phyloP scores from a whole-genome alignment of 208 protist genomes.

The Acanthamoeba culbertsoni region DNA sequence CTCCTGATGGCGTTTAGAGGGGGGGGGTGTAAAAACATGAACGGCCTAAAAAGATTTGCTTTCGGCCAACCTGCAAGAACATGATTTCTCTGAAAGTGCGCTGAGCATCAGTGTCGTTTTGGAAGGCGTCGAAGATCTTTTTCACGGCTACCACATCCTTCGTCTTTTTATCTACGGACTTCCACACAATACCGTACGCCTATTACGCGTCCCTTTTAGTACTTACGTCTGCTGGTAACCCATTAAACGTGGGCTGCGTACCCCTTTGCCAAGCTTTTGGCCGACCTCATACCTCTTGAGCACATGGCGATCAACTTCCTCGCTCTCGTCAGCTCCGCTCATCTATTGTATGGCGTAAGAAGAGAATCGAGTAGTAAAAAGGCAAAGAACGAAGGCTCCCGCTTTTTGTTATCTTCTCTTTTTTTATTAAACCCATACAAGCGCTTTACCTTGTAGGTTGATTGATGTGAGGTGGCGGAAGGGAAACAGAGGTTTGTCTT shows the following conservation, averaged over 20 bases:
- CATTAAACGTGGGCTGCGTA: background rate
- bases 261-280: slow-evolving; percentile 92
- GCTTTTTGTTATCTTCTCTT: background rate
- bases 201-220: too few relatives aligned
- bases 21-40: too few relatives aligned
- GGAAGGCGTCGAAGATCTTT: slow-evolving; percentile 94
- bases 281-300: slow-evolving; percentile 92
- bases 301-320: slow-evolving; percentile 92
- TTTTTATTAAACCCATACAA: too few relatives aligned
- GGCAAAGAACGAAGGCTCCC: too few relatives aligned
- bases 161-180: slow-evolving; percentile 91
- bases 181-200: slow-evolving; percentile 95
- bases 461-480: too few relatives aligned
- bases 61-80: slow-evolving; percentile 92
- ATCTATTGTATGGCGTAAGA: background rate
- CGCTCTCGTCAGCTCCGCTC: slow-evolving; percentile 34
- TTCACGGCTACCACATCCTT: slow-evolving; percentile 92
- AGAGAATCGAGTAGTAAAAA: background rate
- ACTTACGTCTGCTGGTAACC: background rate
- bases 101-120: slow-evolving; percentile 86
- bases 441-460: too few relatives aligned
- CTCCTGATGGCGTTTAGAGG: too few relatives aligned
- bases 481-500: too few relatives aligned
- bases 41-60: too few relatives aligned
- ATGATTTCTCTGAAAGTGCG: slow-evolving; percentile 97